Evolutionary conservation across 805 yeast genomes (phyloP).

Genomic region (Yamadazyma takamatsuzukensis): DNA sequence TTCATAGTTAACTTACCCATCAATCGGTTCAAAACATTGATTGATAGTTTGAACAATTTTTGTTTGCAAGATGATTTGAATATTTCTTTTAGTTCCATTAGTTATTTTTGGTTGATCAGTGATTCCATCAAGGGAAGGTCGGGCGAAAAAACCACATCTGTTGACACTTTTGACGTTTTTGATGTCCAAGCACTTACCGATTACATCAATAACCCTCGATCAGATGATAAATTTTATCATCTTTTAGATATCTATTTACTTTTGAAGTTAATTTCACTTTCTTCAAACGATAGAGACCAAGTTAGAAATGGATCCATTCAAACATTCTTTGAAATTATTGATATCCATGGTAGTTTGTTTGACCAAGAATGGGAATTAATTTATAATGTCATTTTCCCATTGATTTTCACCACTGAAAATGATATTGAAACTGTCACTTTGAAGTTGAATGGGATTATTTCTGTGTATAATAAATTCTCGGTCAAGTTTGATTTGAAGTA

Average conservation of each 20-base stretch:
- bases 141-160: slow-evolving; percentile 1
- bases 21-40: slow-evolving; percentile 56
- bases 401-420: slow-evolving; percentile 15
- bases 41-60: slow-evolving; percentile 71
- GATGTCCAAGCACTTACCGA: not conserved
- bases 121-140: slow-evolving; percentile 49
- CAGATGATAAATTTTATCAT: slow-evolving; percentile 11
- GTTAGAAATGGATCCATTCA: slow-evolving; percentile 89
- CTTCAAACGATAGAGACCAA: slow-evolving; percentile 66
- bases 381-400: slow-evolving; percentile 56
- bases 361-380: slow-evolving; percentile 65
- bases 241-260: slow-evolving; percentile 44
- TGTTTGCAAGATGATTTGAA: slow-evolving; percentile 77
- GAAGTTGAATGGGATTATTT: slow-evolving; percentile 62
- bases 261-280: slow-evolving; percentile 56
- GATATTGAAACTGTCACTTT: slow-evolving; percentile 57
- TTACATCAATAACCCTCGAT: slow-evolving; percentile 5
- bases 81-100: slow-evolving; percentile 85
- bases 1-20: slow-evolving; percentile 71
- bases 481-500: slow-evolving; percentile 20
- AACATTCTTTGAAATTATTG: slow-evolving; percentile 79
- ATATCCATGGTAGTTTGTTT: slow-evolving; percentile 59
- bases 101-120: slow-evolving; percentile 89
- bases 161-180: not conserved
- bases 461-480: slow-evolving; percentile 51